Evolutionary conservation across 352 stramenopile species (phyloP).

Genomic region (Pythium plurisporium): DNA sequence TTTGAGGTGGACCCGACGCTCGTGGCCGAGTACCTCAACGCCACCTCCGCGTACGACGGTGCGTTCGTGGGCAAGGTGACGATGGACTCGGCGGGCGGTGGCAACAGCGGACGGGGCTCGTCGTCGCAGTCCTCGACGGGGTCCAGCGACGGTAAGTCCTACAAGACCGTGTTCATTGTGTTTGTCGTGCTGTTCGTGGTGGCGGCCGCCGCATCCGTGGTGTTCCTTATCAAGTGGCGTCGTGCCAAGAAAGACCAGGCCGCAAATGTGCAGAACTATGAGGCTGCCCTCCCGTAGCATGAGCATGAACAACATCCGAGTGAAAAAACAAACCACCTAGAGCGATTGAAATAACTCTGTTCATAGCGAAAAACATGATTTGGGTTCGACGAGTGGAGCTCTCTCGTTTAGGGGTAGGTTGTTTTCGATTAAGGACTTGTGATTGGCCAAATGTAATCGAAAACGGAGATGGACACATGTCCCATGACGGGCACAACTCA

Average conservation of each 20-base stretch:
- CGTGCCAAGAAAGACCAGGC: slow-evolving; percentile 8
- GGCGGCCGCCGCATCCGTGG: slow-evolving; percentile 11
- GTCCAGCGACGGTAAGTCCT: slow-evolving; percentile 14
- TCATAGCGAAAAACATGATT: neutral
- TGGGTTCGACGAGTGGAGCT: neutral
- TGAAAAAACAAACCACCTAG: too few species aligned
- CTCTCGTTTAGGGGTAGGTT: neutral
- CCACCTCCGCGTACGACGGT: slow-evolving; percentile 35
- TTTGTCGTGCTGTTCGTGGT: slow-evolving; percentile 37
- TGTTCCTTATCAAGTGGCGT: slow-evolving; percentile 30
- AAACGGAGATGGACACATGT: too few species aligned
- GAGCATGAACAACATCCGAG: too few species aligned
- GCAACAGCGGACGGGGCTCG: slow-evolving; percentile 5
- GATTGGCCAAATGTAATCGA: too few species aligned
- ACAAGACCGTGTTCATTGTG: slow-evolving; percentile 33
- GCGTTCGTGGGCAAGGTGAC: slow-evolving; percentile 14
- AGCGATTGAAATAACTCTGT: too few species aligned
- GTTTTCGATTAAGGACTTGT: too few species aligned
- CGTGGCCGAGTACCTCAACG: slow-evolving; percentile 40
- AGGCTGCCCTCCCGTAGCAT: neutral
- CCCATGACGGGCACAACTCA: neutral
- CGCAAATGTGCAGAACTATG: slow-evolving; percentile 5
- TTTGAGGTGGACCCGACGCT: slow-evolving; percentile 28
- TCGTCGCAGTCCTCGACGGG: neutral
- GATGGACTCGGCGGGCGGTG: slow-evolving; percentile 3